Percentiles rank a stretch among this genome's conserved stretches.
Conservation (phyloP, 1,284 basidiomycete genomes). For the Earliella scabrosa region DNA sequence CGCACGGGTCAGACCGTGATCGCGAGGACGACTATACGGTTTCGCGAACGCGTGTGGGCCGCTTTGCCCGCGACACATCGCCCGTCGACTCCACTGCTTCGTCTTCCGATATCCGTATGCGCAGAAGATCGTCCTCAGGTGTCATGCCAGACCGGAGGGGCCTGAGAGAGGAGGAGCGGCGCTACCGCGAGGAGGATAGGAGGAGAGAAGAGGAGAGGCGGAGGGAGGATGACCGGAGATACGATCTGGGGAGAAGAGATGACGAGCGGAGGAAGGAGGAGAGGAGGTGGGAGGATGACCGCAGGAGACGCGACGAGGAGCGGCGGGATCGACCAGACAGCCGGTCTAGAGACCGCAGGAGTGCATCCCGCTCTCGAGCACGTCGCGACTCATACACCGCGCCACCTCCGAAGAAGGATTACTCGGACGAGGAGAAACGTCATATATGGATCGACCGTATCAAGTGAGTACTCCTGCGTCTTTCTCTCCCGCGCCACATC, state of each 20-base stretch:
- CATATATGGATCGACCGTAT: constrained; percentile 37
- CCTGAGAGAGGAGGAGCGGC: constrained; percentile 4
- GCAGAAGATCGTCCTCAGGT: constrained; percentile 3
- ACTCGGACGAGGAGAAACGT: constrained; percentile 30
- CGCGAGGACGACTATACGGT: constrained; percentile 9
- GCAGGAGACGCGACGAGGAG: neutral
- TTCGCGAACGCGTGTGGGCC: constrained; percentile 4
- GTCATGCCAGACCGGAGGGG: neutral
- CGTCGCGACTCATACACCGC: constrained; percentile 3
- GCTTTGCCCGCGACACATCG: constrained; percentile 5
- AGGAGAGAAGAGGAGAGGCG: constrained; percentile 4
- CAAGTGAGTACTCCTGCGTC: constrained; percentile 30
- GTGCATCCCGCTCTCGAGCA: constrained; percentile 8
- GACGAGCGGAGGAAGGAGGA: neutral
- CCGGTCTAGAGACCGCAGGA: constrained; percentile 9
- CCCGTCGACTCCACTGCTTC: constrained; percentile 17
- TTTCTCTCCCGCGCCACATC: neutral
- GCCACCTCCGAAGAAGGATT: constrained; percentile 16
- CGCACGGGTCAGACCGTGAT: neutral
- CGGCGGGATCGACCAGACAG: neutral
- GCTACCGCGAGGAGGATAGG: constrained; percentile 2
- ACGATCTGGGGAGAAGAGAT: constrained; percentile 4
- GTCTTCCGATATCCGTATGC: constrained; percentile 4
- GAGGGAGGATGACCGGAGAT: constrained; percentile 7
- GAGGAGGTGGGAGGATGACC: constrained; percentile 5